Conservation (phyloP, 2,329 filamentous ascomycete species). For the Hymenoscyphus fructigenus region DNA sequence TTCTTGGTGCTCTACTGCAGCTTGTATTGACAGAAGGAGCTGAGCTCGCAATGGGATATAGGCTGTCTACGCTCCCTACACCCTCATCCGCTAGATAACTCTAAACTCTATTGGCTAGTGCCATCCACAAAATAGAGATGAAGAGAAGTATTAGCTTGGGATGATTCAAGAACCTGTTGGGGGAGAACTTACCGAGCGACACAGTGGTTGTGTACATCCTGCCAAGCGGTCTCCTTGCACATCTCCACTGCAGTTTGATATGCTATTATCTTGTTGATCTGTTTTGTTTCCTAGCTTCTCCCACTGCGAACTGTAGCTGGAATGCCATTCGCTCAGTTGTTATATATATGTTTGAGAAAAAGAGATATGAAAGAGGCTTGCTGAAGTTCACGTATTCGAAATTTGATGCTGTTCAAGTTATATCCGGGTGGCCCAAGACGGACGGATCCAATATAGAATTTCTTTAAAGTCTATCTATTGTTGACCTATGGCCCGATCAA, state of each 20-base stretch:
- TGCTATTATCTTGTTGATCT: not conserved
- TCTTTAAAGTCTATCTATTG: too few species aligned
- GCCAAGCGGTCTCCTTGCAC: not conserved
- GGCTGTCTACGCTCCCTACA: not conserved
- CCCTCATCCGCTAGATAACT: not conserved
- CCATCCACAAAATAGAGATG: not conserved
- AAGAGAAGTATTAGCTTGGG: not conserved
- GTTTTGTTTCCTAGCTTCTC: not conserved
- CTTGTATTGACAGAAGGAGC: not conserved
- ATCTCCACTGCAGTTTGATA: not conserved
- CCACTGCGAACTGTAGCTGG: not conserved
- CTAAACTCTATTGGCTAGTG: not conserved
- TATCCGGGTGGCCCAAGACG: not conserved
- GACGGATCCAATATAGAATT: not conserved
- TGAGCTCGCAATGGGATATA: not conserved
- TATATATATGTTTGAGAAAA: not conserved
- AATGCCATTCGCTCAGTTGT: not conserved
- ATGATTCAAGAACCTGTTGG: not conserved
- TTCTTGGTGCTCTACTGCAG: not conserved
- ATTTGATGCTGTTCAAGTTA: not conserved
- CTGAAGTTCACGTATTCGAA: not conserved
- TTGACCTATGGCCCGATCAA: not conserved
- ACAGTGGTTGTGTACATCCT: not conserved
- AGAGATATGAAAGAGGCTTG: not conserved
- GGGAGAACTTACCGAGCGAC: not conserved